Percentiles rank a stretch among this genome's conserved stretches.
Conservation (phyloP, 371 early-diverging fungal species). For the Lichtheimia hyalospora region DNA sequence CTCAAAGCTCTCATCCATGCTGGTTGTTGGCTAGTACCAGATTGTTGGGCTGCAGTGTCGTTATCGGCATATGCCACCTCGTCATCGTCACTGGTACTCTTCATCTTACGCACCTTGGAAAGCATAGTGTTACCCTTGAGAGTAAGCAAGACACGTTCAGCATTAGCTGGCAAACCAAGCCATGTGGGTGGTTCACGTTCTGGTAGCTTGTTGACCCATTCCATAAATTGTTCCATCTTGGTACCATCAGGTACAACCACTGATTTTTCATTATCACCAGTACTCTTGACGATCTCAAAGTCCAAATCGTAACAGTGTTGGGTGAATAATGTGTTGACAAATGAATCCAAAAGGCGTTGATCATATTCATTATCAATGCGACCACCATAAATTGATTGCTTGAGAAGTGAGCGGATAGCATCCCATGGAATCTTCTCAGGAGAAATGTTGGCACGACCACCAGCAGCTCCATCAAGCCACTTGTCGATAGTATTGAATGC, state of each 20-base stretch:
- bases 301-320: constrained; percentile 83
- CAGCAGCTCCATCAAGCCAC: constrained; percentile 85
- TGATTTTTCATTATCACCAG: constrained; percentile 35
- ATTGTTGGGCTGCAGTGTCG: constrained; percentile 32
- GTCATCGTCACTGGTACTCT: constrained; percentile 82
- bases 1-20: constrained; percentile 78
- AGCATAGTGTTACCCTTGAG: constrained; percentile 75
- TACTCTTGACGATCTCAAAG: constrained; percentile 74
- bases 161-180: constrained; percentile 95
- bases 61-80: constrained; percentile 56
- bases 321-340: constrained; percentile 82
- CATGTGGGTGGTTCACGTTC: constrained; percentile 95
- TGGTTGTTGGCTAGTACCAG: constrained; percentile 45
- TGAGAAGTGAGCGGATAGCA: constrained; percentile 85
- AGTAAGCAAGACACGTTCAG: constrained; percentile 88
- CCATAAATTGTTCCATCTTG: constrained; percentile 81
- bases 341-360: constrained; percentile 85
- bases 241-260: constrained; percentile 88
- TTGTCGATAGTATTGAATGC: constrained; percentile 86
- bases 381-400: constrained; percentile 94
- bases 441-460: constrained; percentile 85
- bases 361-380: constrained; percentile 94
- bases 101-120: constrained; percentile 83
- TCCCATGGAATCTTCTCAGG: constrained; percentile 97
- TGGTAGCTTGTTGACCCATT: constrained; percentile 88